Conservation (phyloP, 805 yeast species). For the Saccharomycopsis oosterbeekiorum region DNA sequence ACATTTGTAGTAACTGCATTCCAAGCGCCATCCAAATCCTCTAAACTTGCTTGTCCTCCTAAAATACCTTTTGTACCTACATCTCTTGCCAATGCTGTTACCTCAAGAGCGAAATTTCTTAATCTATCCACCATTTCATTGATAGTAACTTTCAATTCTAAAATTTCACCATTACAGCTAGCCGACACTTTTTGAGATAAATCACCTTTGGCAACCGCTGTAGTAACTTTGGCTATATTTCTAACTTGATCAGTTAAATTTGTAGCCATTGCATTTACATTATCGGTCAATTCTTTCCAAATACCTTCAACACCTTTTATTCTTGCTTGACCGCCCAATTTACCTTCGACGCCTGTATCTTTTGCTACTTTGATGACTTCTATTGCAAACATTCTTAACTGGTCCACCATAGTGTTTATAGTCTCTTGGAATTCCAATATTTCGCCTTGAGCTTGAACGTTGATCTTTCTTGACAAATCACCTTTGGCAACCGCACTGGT, state of each 20-base stretch:
- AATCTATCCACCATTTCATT: slow-evolving; percentile 85
- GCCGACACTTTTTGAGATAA: slow-evolving; percentile 75
- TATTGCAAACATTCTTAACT: slow-evolving; percentile 69
- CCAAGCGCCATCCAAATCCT: slow-evolving; percentile 83
- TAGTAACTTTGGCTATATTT: slow-evolving; percentile 78
- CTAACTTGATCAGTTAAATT: slow-evolving; percentile 82
- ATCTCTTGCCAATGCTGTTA: slow-evolving; percentile 78
- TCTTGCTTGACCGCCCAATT: slow-evolving; percentile 81
- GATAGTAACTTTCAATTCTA: slow-evolving; percentile 69
- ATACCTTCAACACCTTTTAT: slow-evolving; percentile 75
- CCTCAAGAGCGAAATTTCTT: slow-evolving; percentile 73
- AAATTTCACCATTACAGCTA: slow-evolving; percentile 73
- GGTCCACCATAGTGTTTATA: slow-evolving; percentile 83
- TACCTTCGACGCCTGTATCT: slow-evolving; percentile 87
- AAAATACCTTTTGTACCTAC: slow-evolving; percentile 84
- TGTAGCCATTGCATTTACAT: slow-evolving; percentile 83
- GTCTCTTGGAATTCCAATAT: slow-evolving; percentile 78
- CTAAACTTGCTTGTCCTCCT: slow-evolving; percentile 81
- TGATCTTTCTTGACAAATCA: slow-evolving; percentile 71
- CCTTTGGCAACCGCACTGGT: slow-evolving; percentile 85
- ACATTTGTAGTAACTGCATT: slow-evolving; percentile 75
- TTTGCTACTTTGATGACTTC: slow-evolving; percentile 83
- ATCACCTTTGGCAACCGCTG: slow-evolving; percentile 82
- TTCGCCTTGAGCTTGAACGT: slow-evolving; percentile 89
- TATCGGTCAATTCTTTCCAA: slow-evolving; percentile 81